phyloP scores from a whole-genome alignment of 2,329 filamentous ascomycete species.

The Alternaria gaisen region DNA sequence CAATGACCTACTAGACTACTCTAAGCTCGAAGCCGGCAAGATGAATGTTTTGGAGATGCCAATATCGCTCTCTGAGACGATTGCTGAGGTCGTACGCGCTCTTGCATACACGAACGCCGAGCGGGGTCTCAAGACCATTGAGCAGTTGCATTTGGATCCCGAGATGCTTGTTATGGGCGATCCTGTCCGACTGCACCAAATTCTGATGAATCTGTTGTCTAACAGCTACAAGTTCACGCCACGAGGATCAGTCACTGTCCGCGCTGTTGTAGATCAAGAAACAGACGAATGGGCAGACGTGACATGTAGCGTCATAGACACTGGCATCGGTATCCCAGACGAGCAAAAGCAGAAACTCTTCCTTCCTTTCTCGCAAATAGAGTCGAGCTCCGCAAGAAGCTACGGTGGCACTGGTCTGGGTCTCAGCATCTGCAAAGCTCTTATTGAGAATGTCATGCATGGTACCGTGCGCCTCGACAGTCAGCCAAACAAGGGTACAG shows the following conservation, averaged over 20 bases:
- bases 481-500: conserved; percentile 73
- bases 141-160: conserved; percentile 63
- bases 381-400: conserved; percentile 86
- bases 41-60: conserved; percentile 68
- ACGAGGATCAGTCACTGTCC: conserved; percentile 83
- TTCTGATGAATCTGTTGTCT: conserved; percentile 80
- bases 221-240: conserved; percentile 97
- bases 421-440: conserved; percentile 91
- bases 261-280: conserved; percentile 76
- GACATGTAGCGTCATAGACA: conserved; percentile 87
- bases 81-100: conserved; percentile 70
- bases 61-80: conserved; percentile 64
- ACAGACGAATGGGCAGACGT: conserved; percentile 74
- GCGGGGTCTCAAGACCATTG: conserved; percentile 66
- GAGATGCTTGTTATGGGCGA: conserved; percentile 63
- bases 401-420: conserved; percentile 93
- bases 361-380: conserved; percentile 90
- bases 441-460: conserved; percentile 91
- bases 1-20: conserved; percentile 63
- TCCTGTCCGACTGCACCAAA: conserved; percentile 61
- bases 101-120: conserved; percentile 71
- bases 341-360: conserved; percentile 87
- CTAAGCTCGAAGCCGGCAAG: conserved; percentile 63
- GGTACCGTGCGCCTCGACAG: conserved; percentile 86
- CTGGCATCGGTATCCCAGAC: conserved; percentile 87